Percentiles rank a stretch among this genome's conserved stretches.
phyloP scores from a whole-genome alignment of 202 grass and related monocot species.

The Eragrostis tef region DNA sequence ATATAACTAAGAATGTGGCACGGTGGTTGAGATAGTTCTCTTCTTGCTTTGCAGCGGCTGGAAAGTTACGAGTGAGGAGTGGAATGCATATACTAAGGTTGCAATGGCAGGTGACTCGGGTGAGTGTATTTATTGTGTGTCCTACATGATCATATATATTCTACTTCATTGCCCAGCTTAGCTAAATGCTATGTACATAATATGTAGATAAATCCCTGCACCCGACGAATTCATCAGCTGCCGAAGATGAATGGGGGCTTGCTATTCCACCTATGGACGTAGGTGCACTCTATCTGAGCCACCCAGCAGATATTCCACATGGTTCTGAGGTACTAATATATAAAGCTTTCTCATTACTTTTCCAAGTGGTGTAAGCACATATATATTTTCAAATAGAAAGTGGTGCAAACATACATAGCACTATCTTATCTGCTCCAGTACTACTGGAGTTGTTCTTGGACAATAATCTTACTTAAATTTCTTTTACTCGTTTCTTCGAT shows the following conservation, averaged over 20 bases:
- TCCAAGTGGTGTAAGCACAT: not conserved
- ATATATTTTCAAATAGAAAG: not conserved
- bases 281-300: slow-evolving; percentile 51
- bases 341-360: not conserved
- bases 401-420: not conserved
- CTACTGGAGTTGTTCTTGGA: not conserved
- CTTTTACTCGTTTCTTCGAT: slow-evolving; percentile 13
- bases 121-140: not conserved
- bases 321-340: slow-evolving; percentile 54
- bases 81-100: slow-evolving; percentile 45
- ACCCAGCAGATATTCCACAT: slow-evolving; percentile 46
- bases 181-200: not conserved
- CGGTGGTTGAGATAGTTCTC: not conserved
- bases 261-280: slow-evolving; percentile 64
- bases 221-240: slow-evolving; percentile 10
- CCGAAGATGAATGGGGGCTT: slow-evolving; percentile 56
- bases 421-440: not conserved
- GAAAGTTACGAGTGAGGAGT: slow-evolving; percentile 60
- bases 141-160: not conserved
- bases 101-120: slow-evolving; percentile 37
- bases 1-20: not conserved
- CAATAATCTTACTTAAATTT: slow-evolving; percentile 14
- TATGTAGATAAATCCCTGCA: slow-evolving; percentile 10
- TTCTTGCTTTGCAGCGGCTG: slow-evolving; percentile 19
- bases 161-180: not conserved